Evolutionary conservation across 2,329 filamentous ascomycete genomes (phyloP).

Genomic region (Teratosphaeria destructans): DNA sequence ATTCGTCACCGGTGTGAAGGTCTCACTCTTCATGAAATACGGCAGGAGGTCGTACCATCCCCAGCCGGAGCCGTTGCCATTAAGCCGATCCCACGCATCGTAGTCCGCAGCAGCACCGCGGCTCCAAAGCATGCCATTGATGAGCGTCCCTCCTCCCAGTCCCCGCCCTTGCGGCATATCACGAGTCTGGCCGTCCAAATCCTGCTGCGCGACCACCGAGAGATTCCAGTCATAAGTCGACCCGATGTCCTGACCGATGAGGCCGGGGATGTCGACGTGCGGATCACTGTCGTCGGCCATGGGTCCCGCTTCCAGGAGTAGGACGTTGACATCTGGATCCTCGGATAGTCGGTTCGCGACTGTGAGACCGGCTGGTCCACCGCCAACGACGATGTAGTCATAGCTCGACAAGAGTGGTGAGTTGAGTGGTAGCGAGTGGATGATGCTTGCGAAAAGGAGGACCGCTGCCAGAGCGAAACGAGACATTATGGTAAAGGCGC

Average conservation of each 20-base stretch:
- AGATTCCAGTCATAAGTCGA: conserved; percentile 23
- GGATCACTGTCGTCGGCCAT: conserved; percentile 13
- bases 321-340: conserved; percentile 18
- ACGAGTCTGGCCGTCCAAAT: conserved; percentile 16
- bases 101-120: conserved; percentile 39
- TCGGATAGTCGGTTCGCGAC: conserved; percentile 24
- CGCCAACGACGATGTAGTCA: conserved; percentile 21
- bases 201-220: conserved; percentile 15
- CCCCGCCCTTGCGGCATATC: conserved; percentile 19
- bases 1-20: conserved; percentile 22
- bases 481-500: not conserved
- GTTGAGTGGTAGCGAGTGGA: conserved; percentile 16
- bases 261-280: conserved; percentile 16
- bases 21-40: conserved; percentile 29
- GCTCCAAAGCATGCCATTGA: conserved; percentile 27
- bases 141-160: conserved; percentile 24
- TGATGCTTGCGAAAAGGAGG: not conserved
- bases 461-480: not conserved
- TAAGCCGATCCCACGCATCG: conserved; percentile 46
- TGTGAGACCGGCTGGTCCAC: conserved; percentile 20
- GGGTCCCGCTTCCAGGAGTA: conserved; percentile 23
- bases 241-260: conserved; percentile 19
- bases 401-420: conserved; percentile 17
- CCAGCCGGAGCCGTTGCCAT: conserved; percentile 40
- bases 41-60: conserved; percentile 39